phyloP scores from a whole-genome alignment of 306 rosid species.

The Castanea sativa region DNA sequence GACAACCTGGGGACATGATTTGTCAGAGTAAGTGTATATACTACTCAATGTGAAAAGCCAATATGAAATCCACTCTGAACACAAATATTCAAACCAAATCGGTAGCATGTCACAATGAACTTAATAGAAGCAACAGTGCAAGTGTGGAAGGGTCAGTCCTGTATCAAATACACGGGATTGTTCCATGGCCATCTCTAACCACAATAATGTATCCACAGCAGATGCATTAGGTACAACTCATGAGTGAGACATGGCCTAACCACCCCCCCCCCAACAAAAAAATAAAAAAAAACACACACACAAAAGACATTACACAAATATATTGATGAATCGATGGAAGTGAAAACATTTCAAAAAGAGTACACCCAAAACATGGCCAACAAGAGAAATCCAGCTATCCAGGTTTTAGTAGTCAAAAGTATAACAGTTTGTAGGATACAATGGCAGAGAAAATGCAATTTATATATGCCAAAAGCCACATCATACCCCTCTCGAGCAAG shows the following conservation, averaged over 20 bases:
- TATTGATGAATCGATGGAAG: background rate
- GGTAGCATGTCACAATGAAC: background rate
- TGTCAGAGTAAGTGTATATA: slow-evolving; percentile 15
- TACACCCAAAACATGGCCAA: background rate
- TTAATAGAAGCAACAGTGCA: background rate
- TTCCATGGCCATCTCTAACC: background rate
- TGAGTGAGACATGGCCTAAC: background rate
- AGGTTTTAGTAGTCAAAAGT: background rate
- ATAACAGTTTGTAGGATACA: background rate
- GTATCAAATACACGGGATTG: background rate
- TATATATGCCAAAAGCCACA: slow-evolving; percentile 11
- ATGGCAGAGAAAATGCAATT: slow-evolving; percentile 7
- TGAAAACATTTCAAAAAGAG: background rate
- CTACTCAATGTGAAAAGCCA: slow-evolving; percentile 5
- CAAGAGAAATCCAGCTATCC: background rate
- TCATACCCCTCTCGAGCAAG: slow-evolving; percentile 96
- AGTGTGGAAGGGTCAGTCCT: background rate
- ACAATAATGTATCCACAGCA: background rate
- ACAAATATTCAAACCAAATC: background rate
- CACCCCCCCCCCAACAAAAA: background rate
- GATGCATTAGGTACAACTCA: background rate
- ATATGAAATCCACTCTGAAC: background rate
- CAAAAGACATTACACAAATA: background rate
- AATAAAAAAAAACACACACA: no score
- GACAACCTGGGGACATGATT: slow-evolving; percentile 63